Evolutionary conservation across 1,139 yeast genomes (phyloP), one percentile per base, ranked within the genome.

Genomic region (Saccharomyces uvarum): DNA sequence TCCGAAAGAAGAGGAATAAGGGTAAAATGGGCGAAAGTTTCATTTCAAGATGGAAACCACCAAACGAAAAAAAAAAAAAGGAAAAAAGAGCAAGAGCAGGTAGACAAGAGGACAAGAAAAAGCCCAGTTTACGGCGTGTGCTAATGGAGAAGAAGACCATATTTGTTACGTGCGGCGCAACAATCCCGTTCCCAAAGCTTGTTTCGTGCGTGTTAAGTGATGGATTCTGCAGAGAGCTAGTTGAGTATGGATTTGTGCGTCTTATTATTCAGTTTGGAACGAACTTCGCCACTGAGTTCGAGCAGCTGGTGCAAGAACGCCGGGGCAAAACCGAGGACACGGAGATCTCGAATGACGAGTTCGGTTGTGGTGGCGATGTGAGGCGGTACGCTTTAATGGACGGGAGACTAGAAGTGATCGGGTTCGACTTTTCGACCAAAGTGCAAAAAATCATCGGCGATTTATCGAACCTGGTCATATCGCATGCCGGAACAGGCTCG

Each of bases 401-500:
- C n/a, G 50, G 31, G 27, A 50, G 44, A 47, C 49, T 76, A 1
- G 59, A 61, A 2, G 62, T 81, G 8, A 66, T 69, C 26, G 82
- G 82, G 2, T 72, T 84, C 32, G 77, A 81, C 0, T 83, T 82
- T 65, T 73, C 80, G 4, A 60, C 70, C 1, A 67, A 73, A 60
- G 66, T 85, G 63, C 64, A 69, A 50, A 51, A 60, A 7, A 57
- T 79, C 28, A 77, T 84, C n/a, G 46, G 50, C 1, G 42, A 61
- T 0, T 49, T 65, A 2, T 72, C 79, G 0, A 82, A 82, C 54
- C 63, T 88, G 48, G 86, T 91, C 6, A 77, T 93, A 11, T 84
- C 96, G 1, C 98, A 93, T 68, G 97, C 96, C 0, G 98, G 95
- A 2, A 88, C 98, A 0, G 99, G 99, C 1, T 87, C 97, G 0